Evolutionary conservation across 2,329 filamentous ascomycete genomes (phyloP), one percentile per base, ranked within the genome.

Genomic region (Sarocladium oryzae): DNA sequence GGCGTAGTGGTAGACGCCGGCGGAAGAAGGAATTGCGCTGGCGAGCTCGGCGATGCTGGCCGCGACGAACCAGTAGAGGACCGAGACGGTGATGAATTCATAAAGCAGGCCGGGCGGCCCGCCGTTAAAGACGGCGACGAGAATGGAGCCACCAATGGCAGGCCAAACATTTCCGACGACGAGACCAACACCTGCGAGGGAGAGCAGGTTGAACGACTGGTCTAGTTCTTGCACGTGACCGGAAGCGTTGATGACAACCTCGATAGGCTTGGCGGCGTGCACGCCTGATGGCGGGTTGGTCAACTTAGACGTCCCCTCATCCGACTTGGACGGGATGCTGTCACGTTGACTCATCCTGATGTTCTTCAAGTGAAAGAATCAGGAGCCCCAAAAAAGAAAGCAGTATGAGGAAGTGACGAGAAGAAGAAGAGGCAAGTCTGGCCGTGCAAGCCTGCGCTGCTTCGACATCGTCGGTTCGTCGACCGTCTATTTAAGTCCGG

Each of bases 1-100:
- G 2, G 79, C 79, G 77, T 78, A 83, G 57, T 83, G 79, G 53
- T 84, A 84, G 4, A 83, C 77, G 21, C 78, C 79, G 51, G 74
- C 77, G 6, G 77, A 74, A 1, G 78, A 82, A n/a, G 81, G 81
- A 54, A 83, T 80, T 16, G 78, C 75, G 50, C 77, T 81, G 11
- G 79, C 77, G 24, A 84, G 67, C 63, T 84, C 81, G 40, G 80
- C 79, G 52, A 84, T 73, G 11, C 74, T 79, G 4, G 78, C 77
- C 0, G 77, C 78, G 21, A 84, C 71, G 49, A 77, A 65, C 69
- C 76, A 79, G 66, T 84, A 84, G 56, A 78, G 81, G 46, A 70
- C 53, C 4, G 69, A 71, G 0, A 72, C 69, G 30, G 61, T 61
- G 51, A 74, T 61, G 58, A 84, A 82, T 65, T 84, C 81, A 63